Percentiles rank a stretch among this genome's conserved stretches.
Evolutionary conservation across 2,329 filamentous ascomycete genomes (phyloP).

Genomic region (Fusarium zealandicum): DNA sequence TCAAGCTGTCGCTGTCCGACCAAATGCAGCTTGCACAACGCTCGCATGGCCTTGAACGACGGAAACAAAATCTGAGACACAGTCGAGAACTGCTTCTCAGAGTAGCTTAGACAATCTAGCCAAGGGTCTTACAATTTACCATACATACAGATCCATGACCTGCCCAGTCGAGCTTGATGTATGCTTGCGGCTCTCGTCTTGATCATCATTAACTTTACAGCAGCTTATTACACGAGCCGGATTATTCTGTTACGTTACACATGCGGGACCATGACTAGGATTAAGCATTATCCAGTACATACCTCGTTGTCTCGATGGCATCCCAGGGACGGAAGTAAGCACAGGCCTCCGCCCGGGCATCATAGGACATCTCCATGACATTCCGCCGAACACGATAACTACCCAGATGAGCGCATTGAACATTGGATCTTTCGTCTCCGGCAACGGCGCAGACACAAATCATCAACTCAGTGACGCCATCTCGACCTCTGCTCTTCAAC

Average conservation of each 20-base stretch:
- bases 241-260: conserved; percentile 10
- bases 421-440: background rate
- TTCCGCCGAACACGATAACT: background rate
- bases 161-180: background rate
- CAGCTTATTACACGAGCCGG: background rate
- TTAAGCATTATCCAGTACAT: conserved; percentile 10
- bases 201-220: background rate
- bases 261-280: conserved; percentile 26
- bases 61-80: too few species aligned
- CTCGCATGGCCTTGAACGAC: too few species aligned
- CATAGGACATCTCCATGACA: background rate
- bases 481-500: conserved; percentile 3
- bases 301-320: conserved; percentile 20
- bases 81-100: too few species aligned
- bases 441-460: background rate
- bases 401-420: background rate
- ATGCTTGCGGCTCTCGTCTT: background rate
- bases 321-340: background rate
- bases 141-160: background rate
- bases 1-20: background rate
- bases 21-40: background rate
- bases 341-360: background rate
- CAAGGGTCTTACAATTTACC: too few species aligned
- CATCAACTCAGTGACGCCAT: conserved; percentile 12
- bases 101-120: too few species aligned